Conservation (phyloP, 805 yeast genomes). For the Clavispora vitiphila region DNA sequence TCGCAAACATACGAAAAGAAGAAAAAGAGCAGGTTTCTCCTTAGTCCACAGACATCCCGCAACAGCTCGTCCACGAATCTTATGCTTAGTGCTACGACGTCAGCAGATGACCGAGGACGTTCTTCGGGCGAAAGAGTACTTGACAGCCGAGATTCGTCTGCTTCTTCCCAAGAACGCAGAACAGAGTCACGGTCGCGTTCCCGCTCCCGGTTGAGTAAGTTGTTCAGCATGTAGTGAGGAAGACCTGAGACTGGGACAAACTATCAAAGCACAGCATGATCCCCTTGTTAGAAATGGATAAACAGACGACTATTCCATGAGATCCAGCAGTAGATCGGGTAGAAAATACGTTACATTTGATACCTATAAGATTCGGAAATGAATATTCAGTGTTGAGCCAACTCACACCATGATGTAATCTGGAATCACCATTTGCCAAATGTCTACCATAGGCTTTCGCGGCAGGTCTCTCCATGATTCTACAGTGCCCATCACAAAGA, state of each 20-base stretch:
- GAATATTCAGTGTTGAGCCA: no score
- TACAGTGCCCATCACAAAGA: no score
- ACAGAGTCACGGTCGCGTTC: background rate
- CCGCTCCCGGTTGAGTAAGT: slow-evolving; percentile 2
- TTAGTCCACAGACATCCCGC: slow-evolving; percentile 12
- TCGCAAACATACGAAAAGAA: slow-evolving; percentile 13
- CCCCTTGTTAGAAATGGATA: no score
- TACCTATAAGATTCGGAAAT: no score
- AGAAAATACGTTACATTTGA: no score
- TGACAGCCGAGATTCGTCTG: slow-evolving; percentile 6
- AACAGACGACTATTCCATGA: no score
- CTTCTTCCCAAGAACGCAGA: background rate
- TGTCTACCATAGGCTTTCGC: no score
- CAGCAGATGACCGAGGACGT: slow-evolving; percentile 6
- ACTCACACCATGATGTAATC: no score
- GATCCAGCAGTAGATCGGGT: no score
- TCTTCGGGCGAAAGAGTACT: slow-evolving; percentile 1
- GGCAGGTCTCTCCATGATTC: no score
- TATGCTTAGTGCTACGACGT: slow-evolving; percentile 8
- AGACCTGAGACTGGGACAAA: no score
- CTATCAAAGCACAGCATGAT: background rate
- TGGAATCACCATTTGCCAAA: no score
- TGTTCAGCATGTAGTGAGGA: background rate
- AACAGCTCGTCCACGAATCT: slow-evolving; percentile 8
- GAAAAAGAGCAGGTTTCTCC: slow-evolving; percentile 10